Percentiles rank a stretch among this genome's conserved stretches.
Conservation (phyloP, 192 early-diverging fungal species). For the Coemansia sp. region DNA sequence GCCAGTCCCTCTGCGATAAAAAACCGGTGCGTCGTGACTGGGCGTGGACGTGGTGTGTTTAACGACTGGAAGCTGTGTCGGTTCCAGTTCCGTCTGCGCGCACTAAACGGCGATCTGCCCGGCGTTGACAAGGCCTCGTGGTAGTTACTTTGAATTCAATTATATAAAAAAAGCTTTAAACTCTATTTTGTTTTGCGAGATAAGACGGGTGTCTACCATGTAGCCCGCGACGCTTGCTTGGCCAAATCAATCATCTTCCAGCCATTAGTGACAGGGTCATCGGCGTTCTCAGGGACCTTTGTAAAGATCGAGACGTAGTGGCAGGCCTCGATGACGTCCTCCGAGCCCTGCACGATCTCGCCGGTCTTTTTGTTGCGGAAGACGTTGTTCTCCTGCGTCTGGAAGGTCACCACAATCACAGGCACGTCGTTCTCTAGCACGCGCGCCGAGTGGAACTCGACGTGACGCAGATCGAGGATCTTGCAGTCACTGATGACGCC, state of each 20-base stretch:
- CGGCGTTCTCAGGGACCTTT: conserved; percentile 75
- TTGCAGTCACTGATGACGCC: conserved; percentile 93
- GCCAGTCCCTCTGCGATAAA: conserved; percentile 66
- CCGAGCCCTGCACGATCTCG: conserved; percentile 86
- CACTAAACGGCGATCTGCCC: conserved; percentile 76
- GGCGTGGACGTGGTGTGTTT: conserved; percentile 75
- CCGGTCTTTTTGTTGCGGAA: conserved; percentile 87
- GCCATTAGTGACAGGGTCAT: conserved; percentile 84
- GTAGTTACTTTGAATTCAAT: conserved; percentile 48
- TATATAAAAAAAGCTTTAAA: background rate
- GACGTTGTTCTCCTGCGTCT: conserved; percentile 91
- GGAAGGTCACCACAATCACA: conserved; percentile 85
- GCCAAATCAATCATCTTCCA: conserved; percentile 94
- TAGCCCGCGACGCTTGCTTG: conserved; percentile 64
- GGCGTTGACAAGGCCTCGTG: conserved; percentile 82
- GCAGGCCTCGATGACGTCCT: conserved; percentile 86
- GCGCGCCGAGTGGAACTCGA: conserved; percentile 88
- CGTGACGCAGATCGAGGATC: conserved; percentile 88
- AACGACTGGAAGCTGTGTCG: conserved; percentile 75
- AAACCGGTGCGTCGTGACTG: conserved; percentile 76
- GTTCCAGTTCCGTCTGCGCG: conserved; percentile 81
- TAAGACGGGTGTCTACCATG: conserved; percentile 36
- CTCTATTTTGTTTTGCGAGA: conserved; percentile 1
- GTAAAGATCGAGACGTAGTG: conserved; percentile 92
- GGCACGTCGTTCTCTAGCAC: conserved; percentile 94